phyloP scores from a whole-genome alignment of 2,329 filamentous ascomycete species.

The Colletotrichum eleusines region DNA sequence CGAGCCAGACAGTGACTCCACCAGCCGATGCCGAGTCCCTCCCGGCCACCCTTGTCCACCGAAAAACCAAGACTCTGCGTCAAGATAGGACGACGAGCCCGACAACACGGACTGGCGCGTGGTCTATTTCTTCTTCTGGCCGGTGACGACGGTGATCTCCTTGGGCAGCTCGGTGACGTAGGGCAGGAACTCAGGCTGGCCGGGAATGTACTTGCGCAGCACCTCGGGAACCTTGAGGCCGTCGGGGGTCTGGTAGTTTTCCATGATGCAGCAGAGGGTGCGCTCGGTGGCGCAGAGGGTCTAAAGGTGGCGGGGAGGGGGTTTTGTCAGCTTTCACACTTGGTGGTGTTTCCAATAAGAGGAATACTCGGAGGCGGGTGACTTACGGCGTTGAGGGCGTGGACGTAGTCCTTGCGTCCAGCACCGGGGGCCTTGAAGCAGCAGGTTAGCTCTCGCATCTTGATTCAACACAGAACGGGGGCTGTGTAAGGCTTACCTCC shows the following conservation, averaged over 20 bases:
- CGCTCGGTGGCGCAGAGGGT: conserved; percentile 92
- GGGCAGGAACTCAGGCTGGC: conserved; percentile 88
- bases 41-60: neutral
- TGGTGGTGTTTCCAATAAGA: neutral
- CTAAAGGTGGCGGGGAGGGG: conserved; percentile 29
- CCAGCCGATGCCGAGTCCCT: neutral
- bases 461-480: neutral
- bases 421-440: conserved; percentile 38
- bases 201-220: conserved; percentile 90
- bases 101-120: conserved; percentile 24
- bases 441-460: neutral
- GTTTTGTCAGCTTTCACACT: conserved; percentile 53
- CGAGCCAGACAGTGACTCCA: neutral
- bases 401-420: conserved; percentile 87
- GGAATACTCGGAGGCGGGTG: conserved; percentile 63
- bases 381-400: conserved; percentile 80
- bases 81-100: neutral
- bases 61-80: neutral
- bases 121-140: conserved; percentile 46
- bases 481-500: conserved; percentile 21
- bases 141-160: conserved; percentile 58
- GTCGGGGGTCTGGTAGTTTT: conserved; percentile 96
- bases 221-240: conserved; percentile 85
- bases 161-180: conserved; percentile 89
- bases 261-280: conserved; percentile 92